phyloP scores from a whole-genome alignment of 345 rosid genomes.

The Citrus australasica region DNA sequence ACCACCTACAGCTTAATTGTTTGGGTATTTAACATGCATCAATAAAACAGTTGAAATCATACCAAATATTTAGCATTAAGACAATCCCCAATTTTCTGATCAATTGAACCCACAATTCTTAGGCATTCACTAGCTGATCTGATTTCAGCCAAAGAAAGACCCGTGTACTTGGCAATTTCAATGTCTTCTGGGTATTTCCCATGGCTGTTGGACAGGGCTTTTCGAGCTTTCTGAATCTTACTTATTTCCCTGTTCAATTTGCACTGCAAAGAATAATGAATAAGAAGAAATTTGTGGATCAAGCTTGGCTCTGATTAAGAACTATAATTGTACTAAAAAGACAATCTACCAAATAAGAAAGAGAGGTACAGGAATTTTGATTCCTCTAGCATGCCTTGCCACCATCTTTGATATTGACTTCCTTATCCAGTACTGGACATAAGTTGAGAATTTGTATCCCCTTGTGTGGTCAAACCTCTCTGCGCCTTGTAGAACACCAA shows the following conservation, averaged over 20 bases:
- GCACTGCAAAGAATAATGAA: conserved; percentile 32
- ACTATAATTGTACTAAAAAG: not conserved
- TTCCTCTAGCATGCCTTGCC: conserved; percentile 55
- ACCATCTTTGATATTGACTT: conserved; percentile 66
- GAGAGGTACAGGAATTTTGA: conserved; percentile 62
- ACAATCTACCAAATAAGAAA: conserved; percentile 6
- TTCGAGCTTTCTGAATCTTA: conserved; percentile 67
- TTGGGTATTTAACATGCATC: not conserved
- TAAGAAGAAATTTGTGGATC: conserved; percentile 6
- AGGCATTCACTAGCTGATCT: conserved; percentile 66
- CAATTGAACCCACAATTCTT: conserved; percentile 73
- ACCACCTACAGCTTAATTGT: not conserved
- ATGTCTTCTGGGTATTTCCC: conserved; percentile 58
- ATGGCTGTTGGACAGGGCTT: conserved; percentile 39
- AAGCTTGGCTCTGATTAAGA: not conserved
- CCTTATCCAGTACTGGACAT: conserved; percentile 84
- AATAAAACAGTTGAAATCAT: not conserved
- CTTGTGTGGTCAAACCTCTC: conserved; percentile 77
- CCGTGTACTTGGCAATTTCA: conserved; percentile 58
- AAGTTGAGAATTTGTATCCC: conserved; percentile 84
- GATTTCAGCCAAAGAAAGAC: conserved; percentile 59
- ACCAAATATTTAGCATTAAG: conserved; percentile 56
- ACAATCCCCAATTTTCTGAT: conserved; percentile 56
- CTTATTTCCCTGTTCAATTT: conserved; percentile 43
- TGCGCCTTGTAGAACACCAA: conserved; percentile 84